Conservation (phyloP, 73 alveolate genomes). For the Paramecium tetraurelia region DNA sequence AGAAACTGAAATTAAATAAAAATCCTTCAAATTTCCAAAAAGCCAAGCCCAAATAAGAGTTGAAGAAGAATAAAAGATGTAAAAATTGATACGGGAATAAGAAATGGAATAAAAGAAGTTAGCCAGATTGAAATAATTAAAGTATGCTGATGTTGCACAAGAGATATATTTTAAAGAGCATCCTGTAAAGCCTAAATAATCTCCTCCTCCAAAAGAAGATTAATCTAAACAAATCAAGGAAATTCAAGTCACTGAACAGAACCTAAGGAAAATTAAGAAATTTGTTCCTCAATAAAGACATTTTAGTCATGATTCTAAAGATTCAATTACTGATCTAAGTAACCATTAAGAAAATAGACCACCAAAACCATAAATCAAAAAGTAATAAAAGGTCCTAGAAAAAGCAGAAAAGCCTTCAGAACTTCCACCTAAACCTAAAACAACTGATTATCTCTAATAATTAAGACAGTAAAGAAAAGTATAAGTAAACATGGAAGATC, state of each 20-base stretch:
- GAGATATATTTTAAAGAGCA: slow-evolving; percentile 42
- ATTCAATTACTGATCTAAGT: background rate
- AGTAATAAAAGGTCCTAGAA: background rate
- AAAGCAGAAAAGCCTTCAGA: background rate
- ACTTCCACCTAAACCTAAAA: slow-evolving; percentile 34
- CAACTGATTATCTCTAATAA: slow-evolving; percentile 26
- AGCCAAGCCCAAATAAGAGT: slow-evolving; percentile 26
- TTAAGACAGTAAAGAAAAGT: background rate
- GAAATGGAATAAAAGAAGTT: slow-evolving; percentile 28
- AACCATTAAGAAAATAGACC: slow-evolving; percentile 19
- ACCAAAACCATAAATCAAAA: background rate
- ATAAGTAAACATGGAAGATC: background rate
- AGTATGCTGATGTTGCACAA: slow-evolving; percentile 49
- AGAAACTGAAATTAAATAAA: background rate
- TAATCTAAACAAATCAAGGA: background rate
- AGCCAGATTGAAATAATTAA: background rate
- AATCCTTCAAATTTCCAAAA: background rate
- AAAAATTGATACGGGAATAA: background rate
- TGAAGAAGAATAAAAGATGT: background rate
- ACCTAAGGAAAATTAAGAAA: background rate
- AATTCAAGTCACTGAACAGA: background rate
- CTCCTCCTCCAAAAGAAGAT: slow-evolving; percentile 29
- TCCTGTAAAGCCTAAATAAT: background rate
- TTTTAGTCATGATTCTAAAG: slow-evolving; percentile 27
- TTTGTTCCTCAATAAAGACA: background rate